Evolutionary conservation across 345 rosid species (phyloP).

Genomic region (Eucalyptus cloeziana): DNA sequence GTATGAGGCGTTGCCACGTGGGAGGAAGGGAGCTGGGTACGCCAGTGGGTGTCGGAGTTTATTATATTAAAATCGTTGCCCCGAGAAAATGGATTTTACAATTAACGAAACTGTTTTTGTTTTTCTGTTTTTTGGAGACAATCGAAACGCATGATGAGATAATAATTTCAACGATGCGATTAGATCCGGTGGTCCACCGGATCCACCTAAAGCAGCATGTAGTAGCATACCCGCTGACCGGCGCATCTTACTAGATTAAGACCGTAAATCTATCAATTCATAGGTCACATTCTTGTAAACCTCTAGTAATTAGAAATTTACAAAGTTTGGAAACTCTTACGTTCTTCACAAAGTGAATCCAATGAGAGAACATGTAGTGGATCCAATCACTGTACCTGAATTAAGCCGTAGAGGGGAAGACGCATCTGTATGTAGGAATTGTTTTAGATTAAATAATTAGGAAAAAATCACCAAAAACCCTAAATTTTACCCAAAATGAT

Average conservation of each 20-base stretch:
- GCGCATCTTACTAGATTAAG: neutral
- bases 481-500: no score
- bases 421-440: neutral
- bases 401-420: neutral
- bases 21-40: neutral
- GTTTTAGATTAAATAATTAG: neutral
- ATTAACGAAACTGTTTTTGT: neutral
- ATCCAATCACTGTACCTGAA: neutral
- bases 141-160: neutral
- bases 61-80: neutral
- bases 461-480: no score
- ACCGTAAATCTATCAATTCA: neutral
- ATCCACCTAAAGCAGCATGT: neutral
- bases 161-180: neutral
- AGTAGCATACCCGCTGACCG: neutral
- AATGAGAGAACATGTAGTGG: neutral
- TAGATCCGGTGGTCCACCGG: neutral
- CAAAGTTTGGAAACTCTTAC: neutral
- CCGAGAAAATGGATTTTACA: neutral
- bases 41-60: neutral
- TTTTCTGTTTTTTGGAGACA: rapidly evolving
- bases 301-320: neutral
- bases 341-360: neutral
- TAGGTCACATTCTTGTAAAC: neutral
- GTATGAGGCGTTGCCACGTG: neutral